Evolutionary conservation across 257 asterid genomes (phyloP).

Genomic region (Solanum corneliomulleri): DNA sequence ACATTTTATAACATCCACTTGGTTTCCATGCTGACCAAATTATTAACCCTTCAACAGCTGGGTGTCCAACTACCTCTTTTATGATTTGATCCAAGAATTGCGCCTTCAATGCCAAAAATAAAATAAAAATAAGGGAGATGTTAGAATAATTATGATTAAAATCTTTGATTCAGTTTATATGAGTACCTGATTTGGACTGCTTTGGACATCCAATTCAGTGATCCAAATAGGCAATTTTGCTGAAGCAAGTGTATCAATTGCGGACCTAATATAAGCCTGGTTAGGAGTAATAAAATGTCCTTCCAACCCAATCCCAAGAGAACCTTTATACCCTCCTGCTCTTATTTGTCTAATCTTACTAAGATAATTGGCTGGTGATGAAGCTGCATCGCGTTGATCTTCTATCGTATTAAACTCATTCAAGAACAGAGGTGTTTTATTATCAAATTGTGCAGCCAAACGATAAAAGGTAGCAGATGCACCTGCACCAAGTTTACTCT

Average conservation of each 20-base stretch:
- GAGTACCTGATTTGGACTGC: constrained; percentile 32
- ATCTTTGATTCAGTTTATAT: background rate
- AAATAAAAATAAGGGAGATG: background rate
- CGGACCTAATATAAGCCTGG: constrained; percentile 25
- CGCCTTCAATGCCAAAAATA: constrained; percentile 13
- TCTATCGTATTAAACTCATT: constrained; percentile 61
- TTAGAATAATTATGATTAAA: background rate
- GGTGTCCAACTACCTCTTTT: constrained; percentile 34
- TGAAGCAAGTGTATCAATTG: constrained; percentile 40
- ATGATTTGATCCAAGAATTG: constrained; percentile 27
- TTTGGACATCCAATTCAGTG: constrained; percentile 49
- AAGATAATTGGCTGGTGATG: constrained; percentile 34
- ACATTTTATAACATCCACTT: constrained; percentile 44
- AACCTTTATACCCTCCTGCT: constrained; percentile 19
- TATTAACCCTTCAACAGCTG: constrained; percentile 24
- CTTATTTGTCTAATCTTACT: constrained; percentile 28
- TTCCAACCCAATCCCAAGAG: constrained; percentile 27
- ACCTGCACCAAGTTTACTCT: constrained; percentile 22
- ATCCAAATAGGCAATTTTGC: constrained; percentile 55
- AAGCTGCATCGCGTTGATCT: constrained; percentile 16
- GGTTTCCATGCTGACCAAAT: constrained; percentile 52
- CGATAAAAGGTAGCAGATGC: constrained; percentile 25
- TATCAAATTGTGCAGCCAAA: constrained; percentile 25
- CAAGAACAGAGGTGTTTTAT: constrained; percentile 32
- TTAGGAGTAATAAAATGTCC: constrained; percentile 29